Percentiles rank a stretch among this genome's conserved stretches.
Evolutionary conservation across 148 eudicot genomes (phyloP).

Genomic region (Cornus suecica): DNA sequence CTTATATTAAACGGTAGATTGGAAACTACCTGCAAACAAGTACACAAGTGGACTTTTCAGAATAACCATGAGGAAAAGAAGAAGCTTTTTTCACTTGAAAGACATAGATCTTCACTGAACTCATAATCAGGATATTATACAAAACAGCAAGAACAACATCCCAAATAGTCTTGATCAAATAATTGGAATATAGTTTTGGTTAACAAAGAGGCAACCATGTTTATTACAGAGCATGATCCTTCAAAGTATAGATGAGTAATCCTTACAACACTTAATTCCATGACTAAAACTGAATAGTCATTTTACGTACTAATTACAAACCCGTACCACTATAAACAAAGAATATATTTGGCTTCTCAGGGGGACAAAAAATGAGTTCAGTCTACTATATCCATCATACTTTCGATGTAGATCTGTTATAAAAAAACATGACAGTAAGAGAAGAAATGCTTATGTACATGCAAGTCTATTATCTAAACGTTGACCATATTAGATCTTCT

Average conservation of each 20-base stretch:
- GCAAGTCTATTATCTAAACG: neutral
- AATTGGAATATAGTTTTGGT: neutral
- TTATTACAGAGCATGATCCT: neutral
- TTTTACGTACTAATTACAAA: too few species aligned
- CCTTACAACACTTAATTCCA: neutral
- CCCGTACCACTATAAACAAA: too few species aligned
- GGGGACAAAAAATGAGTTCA: too few species aligned
- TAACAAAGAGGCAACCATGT: neutral
- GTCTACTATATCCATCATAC: neutral
- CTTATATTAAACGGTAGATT: constrained; percentile 96
- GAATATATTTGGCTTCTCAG: too few species aligned
- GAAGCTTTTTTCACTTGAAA: neutral
- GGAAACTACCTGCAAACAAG: constrained; percentile 67
- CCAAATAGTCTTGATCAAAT: neutral
- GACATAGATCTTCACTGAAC: neutral
- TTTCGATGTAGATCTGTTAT: too few species aligned
- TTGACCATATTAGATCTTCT: neutral
- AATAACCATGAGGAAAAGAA: neutral
- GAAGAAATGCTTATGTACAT: neutral
- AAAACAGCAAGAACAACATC: neutral
- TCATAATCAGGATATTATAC: neutral
- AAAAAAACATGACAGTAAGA: neutral
- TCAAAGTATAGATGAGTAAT: neutral
- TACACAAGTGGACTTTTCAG: neutral
- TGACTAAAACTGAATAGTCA: too few species aligned